Conservation (phyloP, 441 rosid genomes). For the Pelargonium myrrhifolium region DNA sequence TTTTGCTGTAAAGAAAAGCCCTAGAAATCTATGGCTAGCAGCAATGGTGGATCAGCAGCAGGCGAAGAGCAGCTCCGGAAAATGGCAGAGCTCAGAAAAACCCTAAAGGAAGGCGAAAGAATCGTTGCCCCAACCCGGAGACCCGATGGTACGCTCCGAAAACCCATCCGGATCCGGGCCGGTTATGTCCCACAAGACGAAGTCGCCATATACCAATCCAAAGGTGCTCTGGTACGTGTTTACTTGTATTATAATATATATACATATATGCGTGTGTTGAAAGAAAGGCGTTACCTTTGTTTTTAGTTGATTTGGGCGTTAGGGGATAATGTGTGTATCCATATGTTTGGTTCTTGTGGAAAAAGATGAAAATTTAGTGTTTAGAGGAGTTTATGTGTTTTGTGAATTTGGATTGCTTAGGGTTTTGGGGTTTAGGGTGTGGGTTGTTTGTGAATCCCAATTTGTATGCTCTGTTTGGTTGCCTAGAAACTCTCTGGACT, state of each 20-base stretch:
- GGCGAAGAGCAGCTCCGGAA: constrained; percentile 41
- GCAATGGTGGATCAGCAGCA: constrained; percentile 25
- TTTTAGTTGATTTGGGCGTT: not conserved
- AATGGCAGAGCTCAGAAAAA: constrained; percentile 73
- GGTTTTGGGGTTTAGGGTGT: not conserved
- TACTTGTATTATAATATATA: not conserved
- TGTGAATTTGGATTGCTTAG: not conserved
- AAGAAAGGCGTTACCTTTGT: not conserved
- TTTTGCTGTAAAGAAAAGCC: not conserved
- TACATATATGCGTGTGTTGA: not conserved
- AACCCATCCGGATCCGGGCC: constrained; percentile 82
- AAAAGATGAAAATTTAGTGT: constrained; percentile 4
- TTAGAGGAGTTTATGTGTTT: not conserved
- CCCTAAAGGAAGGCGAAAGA: constrained; percentile 93
- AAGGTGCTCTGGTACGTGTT: constrained; percentile 68
- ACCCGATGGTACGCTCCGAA: constrained; percentile 82
- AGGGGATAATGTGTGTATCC: not conserved
- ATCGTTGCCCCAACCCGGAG: constrained; percentile 70
- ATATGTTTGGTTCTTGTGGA: too few species aligned
- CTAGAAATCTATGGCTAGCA: constrained; percentile 37
- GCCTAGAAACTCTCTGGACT: not conserved
- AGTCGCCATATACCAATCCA: constrained; percentile 81
- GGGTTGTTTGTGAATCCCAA: not conserved
- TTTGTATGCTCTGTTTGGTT: constrained; percentile 2
- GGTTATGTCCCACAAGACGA: constrained; percentile 80